phyloP scores from a whole-genome alignment of 1,139 yeast species.

The Meyerozyma sp. region DNA sequence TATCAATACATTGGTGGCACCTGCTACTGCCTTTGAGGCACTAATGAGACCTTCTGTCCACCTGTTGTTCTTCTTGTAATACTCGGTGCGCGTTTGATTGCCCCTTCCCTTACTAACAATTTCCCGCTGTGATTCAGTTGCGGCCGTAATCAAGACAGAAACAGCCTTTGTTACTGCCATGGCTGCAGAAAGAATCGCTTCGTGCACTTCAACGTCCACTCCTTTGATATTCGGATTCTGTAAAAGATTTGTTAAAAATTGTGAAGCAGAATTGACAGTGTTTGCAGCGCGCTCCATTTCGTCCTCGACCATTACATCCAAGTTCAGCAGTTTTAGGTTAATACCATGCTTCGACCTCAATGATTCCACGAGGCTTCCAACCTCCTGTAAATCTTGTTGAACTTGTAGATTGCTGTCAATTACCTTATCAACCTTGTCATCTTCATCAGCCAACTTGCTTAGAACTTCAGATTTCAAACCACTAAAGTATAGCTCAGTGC shows the following conservation, averaged over 20 bases:
- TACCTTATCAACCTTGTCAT: constrained; percentile 68
- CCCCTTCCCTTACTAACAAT: constrained; percentile 74
- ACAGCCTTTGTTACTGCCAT: constrained; percentile 80
- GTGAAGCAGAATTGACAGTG: constrained; percentile 63
- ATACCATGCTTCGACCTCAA: constrained; percentile 41
- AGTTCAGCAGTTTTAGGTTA: constrained; percentile 44
- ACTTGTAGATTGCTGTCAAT: constrained; percentile 71
- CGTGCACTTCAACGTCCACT: constrained; percentile 67
- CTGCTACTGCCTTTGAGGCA: constrained; percentile 87
- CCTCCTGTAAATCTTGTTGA: constrained; percentile 62
- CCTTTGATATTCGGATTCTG: constrained; percentile 52
- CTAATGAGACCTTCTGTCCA: constrained; percentile 95
- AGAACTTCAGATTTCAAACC: constrained; percentile 54
- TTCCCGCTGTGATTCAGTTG: constrained; percentile 79
- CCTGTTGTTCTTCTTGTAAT: constrained; percentile 80
- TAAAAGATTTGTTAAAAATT: constrained; percentile 52
- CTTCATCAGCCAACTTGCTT: constrained; percentile 47
- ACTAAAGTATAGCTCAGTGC: constrained; percentile 58
- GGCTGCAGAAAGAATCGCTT: constrained; percentile 74
- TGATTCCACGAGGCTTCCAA: constrained; percentile 52
- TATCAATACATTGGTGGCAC: constrained; percentile 73
- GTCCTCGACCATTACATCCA: constrained; percentile 64
- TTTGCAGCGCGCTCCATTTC: constrained; percentile 72
- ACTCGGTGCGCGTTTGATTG: constrained; percentile 61
- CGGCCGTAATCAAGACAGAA: constrained; percentile 64